phyloP scores from a whole-genome alignment of 2,329 filamentous ascomycete species.

The Fusarium guadeloupense region DNA sequence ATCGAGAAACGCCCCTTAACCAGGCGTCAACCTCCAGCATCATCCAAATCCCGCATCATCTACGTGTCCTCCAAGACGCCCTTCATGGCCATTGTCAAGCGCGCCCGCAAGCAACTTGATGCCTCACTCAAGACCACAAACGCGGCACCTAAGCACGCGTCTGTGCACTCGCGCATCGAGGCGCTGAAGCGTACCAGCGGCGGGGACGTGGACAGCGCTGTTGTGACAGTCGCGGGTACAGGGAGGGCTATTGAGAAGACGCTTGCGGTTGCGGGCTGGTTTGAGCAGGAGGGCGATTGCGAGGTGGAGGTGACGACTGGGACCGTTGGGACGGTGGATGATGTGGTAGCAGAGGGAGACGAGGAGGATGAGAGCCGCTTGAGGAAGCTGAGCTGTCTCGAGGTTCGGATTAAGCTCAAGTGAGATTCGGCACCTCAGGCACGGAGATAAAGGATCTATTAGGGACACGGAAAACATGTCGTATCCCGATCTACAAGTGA shows the following conservation, averaged over 20 bases:
- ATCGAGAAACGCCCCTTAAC: constrained; percentile 60
- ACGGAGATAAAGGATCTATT: constrained; percentile 16
- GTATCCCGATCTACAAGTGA: constrained; percentile 10
- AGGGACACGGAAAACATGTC: constrained; percentile 5
- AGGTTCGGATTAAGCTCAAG: constrained; percentile 58
- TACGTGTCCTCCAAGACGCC: constrained; percentile 73
- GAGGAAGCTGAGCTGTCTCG: constrained; percentile 61
- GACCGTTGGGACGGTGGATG: constrained; percentile 73
- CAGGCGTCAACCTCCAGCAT: constrained; percentile 52
- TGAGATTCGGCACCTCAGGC: constrained; percentile 43
- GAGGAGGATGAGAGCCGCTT: constrained; percentile 54
- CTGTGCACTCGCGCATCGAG: constrained; percentile 58
- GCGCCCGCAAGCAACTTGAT: constrained; percentile 70
- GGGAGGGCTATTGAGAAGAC: constrained; percentile 73
- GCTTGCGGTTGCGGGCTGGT: constrained; percentile 70
- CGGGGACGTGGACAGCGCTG: constrained; percentile 44
- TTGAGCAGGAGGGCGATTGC: constrained; percentile 68
- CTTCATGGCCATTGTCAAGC: constrained; percentile 73
- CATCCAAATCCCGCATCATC: constrained; percentile 60
- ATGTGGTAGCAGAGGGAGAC: constrained; percentile 60
- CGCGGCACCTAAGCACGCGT: constrained; percentile 59
- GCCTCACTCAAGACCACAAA: constrained; percentile 55
- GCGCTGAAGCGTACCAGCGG: constrained; percentile 50
- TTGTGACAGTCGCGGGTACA: constrained; percentile 69
- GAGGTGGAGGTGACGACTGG: constrained; percentile 68